phyloP scores from a whole-genome alignment of 768 basidiomycete genomes.

The Exsudoporus frostii region DNA sequence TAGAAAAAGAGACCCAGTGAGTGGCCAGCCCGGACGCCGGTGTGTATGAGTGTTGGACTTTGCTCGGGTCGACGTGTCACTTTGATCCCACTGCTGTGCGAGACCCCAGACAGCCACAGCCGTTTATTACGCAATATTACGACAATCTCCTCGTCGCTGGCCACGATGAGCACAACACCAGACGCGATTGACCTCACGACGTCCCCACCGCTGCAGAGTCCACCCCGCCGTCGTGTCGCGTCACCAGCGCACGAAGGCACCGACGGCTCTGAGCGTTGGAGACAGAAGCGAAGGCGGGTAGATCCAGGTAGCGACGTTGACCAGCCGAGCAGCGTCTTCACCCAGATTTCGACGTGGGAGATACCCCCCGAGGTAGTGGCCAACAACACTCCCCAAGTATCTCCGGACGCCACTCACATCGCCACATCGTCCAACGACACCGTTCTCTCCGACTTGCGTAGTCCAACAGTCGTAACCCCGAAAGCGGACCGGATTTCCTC shows the following conservation, averaged over 20 bases:
- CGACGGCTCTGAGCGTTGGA: conserved; percentile 1
- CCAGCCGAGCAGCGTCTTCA: not conserved
- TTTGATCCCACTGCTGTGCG: not conserved
- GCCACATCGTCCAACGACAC: not conserved
- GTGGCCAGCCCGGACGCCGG: not conserved
- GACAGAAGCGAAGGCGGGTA: conserved; percentile 17
- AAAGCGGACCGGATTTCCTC: not conserved
- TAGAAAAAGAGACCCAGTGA: not conserved
- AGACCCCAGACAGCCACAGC: conserved; percentile 15
- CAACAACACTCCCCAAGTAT: not conserved
- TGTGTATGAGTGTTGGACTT: not conserved
- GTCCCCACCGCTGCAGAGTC: not conserved
- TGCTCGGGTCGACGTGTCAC: conserved; percentile 14
- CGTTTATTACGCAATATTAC: conserved; percentile 21
- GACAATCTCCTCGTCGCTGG: conserved; percentile 9
- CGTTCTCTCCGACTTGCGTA: conserved; percentile 2
- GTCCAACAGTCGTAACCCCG: not conserved
- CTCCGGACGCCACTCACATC: not conserved
- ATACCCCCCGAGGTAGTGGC: conserved; percentile 12
- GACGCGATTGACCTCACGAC: conserved; percentile 9
- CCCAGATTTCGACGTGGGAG: conserved; percentile 23
- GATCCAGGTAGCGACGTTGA: not conserved
- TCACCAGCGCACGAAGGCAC: not conserved
- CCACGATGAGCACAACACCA: conserved; percentile 19
- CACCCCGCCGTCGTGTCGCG: not conserved